Evolutionary conservation across 805 yeast genomes (phyloP), one percentile per base, ranked within the genome.

Genomic region (Yarrowia sp.): DNA sequence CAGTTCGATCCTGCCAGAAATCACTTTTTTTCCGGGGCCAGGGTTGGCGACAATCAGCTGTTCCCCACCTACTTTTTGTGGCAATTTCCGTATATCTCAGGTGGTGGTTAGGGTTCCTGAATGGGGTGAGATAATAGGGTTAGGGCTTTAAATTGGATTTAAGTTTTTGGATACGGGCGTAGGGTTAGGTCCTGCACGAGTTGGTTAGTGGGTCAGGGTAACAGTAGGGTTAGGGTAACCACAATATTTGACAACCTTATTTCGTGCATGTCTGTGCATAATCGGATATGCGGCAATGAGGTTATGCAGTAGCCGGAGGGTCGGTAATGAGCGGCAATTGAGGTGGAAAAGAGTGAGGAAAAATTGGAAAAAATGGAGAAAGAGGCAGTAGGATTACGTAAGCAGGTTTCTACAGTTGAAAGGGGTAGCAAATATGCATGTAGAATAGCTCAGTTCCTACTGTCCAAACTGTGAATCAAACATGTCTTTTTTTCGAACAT

Each of bases 1-100:
- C 97, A 91, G 97, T 92, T 92, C 97, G 97, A 92, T 91, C 97
- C 97, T 92, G 97, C 67, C 56, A 48, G 48, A 63, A 49, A 63
- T 63, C 67, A 63, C 22, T 19, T 63, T 63, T 63, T 59, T 53
- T 42, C 19, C 40, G 32, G 19, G 19, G 19, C 19, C 19, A 36
- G 8, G 38, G 38, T 10, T 36, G 10, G 38, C 38, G 10, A 8
- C 38, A 7, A 36, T 10, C 10, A 10, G 38, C 40, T 9, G 38
- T 49, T 26, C 40, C 42, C 42, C 42, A 36, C 42, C 55, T 16
- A 12, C 36, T 50, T 50, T 11, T 36, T 50, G 40, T 5, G 40
- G 40, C 40, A 38, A 38, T 38, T 38, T 14, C 16, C 38, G 16
- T 48, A 26, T 49, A 26, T 26, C 7, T 26, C 32, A 5, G 32